phyloP scores from a whole-genome alignment of 1,139 yeast species.

The Candida sanyaensis region DNA sequence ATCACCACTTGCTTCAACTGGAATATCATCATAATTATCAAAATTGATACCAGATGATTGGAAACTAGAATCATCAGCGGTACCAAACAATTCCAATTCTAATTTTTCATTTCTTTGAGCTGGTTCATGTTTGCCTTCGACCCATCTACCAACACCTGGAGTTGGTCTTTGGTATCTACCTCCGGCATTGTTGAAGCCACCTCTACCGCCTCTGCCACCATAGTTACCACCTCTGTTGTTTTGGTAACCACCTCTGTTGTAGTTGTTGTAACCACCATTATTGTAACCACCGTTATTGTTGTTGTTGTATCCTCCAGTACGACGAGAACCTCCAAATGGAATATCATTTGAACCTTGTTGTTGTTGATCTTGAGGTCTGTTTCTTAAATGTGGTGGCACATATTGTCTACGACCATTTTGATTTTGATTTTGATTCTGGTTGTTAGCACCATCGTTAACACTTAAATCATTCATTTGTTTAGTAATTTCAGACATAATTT shows the following conservation, averaged over 20 bases:
- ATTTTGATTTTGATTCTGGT: too few species aligned
- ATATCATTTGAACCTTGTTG: conserved; percentile 5
- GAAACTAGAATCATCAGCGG: conserved; percentile 75
- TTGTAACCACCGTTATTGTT: conserved; percentile 27
- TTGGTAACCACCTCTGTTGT: conserved; percentile 20
- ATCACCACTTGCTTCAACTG: conserved; percentile 96
- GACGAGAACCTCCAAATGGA: conserved; percentile 17
- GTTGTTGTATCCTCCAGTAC: conserved; percentile 17
- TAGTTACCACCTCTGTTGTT: conserved; percentile 18
- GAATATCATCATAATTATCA: conserved; percentile 97
- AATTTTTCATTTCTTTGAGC: conserved; percentile 69
- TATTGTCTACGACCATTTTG: conserved; percentile 34
- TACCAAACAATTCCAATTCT: conserved; percentile 86
- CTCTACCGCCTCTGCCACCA: conserved; percentile 24
- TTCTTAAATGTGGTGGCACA: conserved; percentile 73
- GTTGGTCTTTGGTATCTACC: conserved; percentile 27
- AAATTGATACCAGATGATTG: conserved; percentile 98
- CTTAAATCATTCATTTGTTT: conserved; percentile 48
- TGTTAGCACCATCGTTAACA: conserved; percentile 25
- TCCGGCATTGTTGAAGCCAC: conserved; percentile 24
- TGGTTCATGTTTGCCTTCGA: conserved; percentile 86
- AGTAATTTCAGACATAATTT: conserved; percentile 42
- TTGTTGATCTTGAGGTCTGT: conserved; percentile 19
- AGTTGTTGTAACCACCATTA: conserved; percentile 19
- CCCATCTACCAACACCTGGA: conserved; percentile 73